phyloP scores from a whole-genome alignment of 495 filamentous ascomycete species.

The Lasiosphaeria hispida region DNA sequence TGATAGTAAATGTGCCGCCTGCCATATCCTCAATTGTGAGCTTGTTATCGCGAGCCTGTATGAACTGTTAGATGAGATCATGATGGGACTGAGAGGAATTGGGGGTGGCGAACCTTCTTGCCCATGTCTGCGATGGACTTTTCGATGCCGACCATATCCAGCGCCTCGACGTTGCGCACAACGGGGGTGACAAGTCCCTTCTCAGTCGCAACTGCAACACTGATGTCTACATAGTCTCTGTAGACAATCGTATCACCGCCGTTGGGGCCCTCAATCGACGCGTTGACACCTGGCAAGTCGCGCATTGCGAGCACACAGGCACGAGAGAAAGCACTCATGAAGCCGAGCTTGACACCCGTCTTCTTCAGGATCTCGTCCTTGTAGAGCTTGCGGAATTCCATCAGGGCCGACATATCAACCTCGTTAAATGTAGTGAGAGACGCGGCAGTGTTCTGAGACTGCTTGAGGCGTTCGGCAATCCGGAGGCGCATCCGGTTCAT shows the following conservation, averaged over 20 bases:
- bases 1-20: conserved; percentile 97
- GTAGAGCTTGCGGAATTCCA: conserved; percentile 95
- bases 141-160: conserved; percentile 89
- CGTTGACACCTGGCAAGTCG: conserved; percentile 93
- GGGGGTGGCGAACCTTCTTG: conserved; percentile 67
- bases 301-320: conserved; percentile 91
- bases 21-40: conserved; percentile 99
- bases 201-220: conserved; percentile 94
- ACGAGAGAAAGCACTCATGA: conserved; percentile 96
- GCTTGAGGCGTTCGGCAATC: conserved; percentile 96
- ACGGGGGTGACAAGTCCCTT: conserved; percentile 97
- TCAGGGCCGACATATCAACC: conserved; percentile 96
- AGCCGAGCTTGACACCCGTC: conserved; percentile 95
- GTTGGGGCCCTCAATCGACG: conserved; percentile 92
- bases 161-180: conserved; percentile 84
- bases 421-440: conserved; percentile 99
- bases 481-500: conserved; percentile 99
- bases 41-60: conserved; percentile 86
- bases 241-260: conserved; percentile 98
- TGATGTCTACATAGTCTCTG: conserved; percentile 96
- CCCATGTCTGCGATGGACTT: conserved; percentile 89
- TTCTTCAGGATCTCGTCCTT: conserved; percentile 96
- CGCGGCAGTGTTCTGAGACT: conserved; percentile 97
- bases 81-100: background rate
- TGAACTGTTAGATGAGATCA: conserved; percentile 18